Evolutionary conservation across 805 yeast genomes (phyloP), one percentile per base, ranked within the genome.

Genomic region (Candida maesae): DNA sequence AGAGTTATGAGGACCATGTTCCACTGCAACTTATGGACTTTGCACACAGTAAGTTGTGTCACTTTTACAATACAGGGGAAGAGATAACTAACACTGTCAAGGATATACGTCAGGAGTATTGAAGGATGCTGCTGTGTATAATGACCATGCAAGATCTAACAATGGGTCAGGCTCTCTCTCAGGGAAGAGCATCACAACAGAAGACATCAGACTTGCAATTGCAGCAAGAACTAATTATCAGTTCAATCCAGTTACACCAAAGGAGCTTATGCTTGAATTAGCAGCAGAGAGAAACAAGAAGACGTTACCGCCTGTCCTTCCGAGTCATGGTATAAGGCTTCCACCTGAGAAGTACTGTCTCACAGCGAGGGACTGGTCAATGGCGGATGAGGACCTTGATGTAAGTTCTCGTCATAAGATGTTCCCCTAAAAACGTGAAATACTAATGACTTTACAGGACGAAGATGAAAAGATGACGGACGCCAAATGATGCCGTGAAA

Each of bases 341-440:
- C 99, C 99, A 3, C 98, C 99, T 5, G 99, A 93, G 67, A 93
- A 90, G 75, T 90, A 88, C 66, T 90, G 98, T 65, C 67, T 90
- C 39, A 89, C 96, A 0, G 93, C 86, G 1, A 74, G 73, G 47
- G 89, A 85, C 47, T 85, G 90, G 82, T 81, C 77, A 40, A 52
- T 76, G 31, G 79, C 75, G 27, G 81, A 76, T 42, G 79, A 75
- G 45, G 61, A 55, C 30, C 52, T 30, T 28, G 45, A 32, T 27
- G 50, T 48, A 31, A 27, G 45, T 43, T 5, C n/a, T n/a, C n/a
- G n/a, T n/a, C n/a, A n/a, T n/a, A n/a, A n/a, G n/a, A n/a, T n/a
- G n/a, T n/a, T n/a, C n/a, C n/a, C n/a, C n/a, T n/a, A n/a, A n/a
- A n/a, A n/a, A n/a, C n/a, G n/a, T n/a, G n/a, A n/a, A n/a, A n/a